These are phyloP conservation scores for Talaromyces funiculosus DNA, from an alignment of 2,329 filamentous ascomycete species.

Conservation along the genomic window DNA sequence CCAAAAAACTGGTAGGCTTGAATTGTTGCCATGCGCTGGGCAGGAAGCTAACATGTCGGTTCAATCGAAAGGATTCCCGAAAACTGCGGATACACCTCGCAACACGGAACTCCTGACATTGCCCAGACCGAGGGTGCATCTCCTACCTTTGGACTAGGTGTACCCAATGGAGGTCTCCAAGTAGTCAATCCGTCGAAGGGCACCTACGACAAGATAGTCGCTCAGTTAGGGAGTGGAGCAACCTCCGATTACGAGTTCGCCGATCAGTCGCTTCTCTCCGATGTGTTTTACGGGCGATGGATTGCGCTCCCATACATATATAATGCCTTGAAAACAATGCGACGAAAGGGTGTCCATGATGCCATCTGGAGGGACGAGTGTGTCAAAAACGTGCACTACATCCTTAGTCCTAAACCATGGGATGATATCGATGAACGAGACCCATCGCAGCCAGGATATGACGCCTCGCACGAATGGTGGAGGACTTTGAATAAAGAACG, in stretches of 20 bases:
- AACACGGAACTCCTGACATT: constrained; percentile 46
- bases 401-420: constrained; percentile 59
- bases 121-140: constrained; percentile 51
- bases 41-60: not conserved
- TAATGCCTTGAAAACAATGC: constrained; percentile 57
- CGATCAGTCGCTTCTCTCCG: constrained; percentile 55
- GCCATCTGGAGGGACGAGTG: constrained; percentile 55
- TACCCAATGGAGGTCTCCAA: constrained; percentile 57
- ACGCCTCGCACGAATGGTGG: constrained; percentile 9
- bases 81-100: constrained; percentile 58
- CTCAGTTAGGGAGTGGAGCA: constrained; percentile 41
- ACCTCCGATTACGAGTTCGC: constrained; percentile 53
- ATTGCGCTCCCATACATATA: constrained; percentile 56
- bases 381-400: constrained; percentile 60
- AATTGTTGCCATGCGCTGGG: not conserved
- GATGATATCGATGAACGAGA: constrained; percentile 39
- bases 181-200: constrained; percentile 55
- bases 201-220: constrained; percentile 47
- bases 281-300: constrained; percentile 54
- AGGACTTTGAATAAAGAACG: constrained; percentile 4
- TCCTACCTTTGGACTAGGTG: constrained; percentile 48
- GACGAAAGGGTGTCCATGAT: constrained; percentile 52
- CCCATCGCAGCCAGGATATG: not conserved
- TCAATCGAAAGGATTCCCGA: constrained; percentile 40
- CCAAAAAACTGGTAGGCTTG: constrained; percentile 60